Base-by-base conservation (phyloP, 2,329 filamentous ascomycete genomes). In the Verticillium nubilum region DNA sequence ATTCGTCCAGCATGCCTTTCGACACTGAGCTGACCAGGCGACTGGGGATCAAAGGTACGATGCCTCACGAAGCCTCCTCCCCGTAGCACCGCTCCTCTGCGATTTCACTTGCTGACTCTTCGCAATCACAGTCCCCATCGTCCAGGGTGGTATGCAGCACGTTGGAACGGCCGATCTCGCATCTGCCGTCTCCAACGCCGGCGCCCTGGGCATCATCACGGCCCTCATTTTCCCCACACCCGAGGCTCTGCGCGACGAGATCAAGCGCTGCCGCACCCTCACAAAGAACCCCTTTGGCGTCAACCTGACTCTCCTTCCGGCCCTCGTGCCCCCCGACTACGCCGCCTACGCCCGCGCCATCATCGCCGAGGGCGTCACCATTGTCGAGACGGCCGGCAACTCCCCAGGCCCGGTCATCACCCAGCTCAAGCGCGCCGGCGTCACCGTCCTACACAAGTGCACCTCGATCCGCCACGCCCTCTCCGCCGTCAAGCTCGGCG, bases 381-480 rank as follows among this genome's bases (percentile, higher is more conserved):
- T 98, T 62, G 94, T 98, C 67, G 95, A 98, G 78, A 97, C 92
- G 2, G 92, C 92, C 1, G 92, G 92, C 58, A 96, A 96, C 80
- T 81, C 78, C 57, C 95, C 95, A 0, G 95, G 92, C 1, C 92
- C 93, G 3, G 88, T 99, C 64, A 98, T 99, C 74, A 81, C 85
- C 71, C 86, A 92, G 79, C 83, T 99, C 58, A 99, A 98, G 79
- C 84, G 84, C 62, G 90, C 88, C 5, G 86, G 86, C 59, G 84
- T 85, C 68, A 94, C 84, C 59, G 87, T 99, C 67, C 80, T 99
- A 59, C 95, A 99, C 84, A 99, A 99, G 79, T 98, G 95, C 81
- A 99, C 95, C 9, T 96, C 92, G 5, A 96, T 99, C 76, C 82
- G 92, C 59, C 95, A 99, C 73, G 95, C 95, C 23, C 86, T 92